A percentile compares a stretch with the other conserved stretches of the same genome.
These are phyloP conservation scores for Mortierella sp. DNA, from an alignment of 371 early-diverging fungal genomes.

Conservation along the genomic window DNA sequence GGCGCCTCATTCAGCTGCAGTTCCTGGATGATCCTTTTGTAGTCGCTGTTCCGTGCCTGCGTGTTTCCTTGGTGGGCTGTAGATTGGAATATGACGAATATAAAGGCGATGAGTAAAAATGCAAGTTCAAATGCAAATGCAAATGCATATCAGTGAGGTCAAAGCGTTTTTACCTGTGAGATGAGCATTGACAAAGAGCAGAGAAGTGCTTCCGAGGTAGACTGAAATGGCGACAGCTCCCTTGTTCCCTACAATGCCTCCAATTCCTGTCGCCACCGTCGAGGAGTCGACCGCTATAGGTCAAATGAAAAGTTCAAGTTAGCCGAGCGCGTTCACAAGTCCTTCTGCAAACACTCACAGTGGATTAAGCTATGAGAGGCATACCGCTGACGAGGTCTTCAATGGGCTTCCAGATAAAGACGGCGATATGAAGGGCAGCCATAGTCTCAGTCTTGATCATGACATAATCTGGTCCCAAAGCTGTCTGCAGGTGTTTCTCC, in stretches of 20 bases:
- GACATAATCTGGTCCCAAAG: constrained; percentile 67
- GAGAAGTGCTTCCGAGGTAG: constrained; percentile 66
- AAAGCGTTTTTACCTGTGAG: constrained; percentile 70
- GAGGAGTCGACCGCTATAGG: constrained; percentile 51
- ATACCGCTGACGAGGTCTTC: constrained; percentile 65
- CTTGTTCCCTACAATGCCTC: constrained; percentile 83
- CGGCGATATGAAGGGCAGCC: constrained; percentile 78
- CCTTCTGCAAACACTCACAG: not conserved
- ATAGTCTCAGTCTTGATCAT: constrained; percentile 73
- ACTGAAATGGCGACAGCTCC: constrained; percentile 84
- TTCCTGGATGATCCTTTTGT: constrained; percentile 53
- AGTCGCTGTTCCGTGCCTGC: constrained; percentile 48
- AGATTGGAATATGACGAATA: not conserved
- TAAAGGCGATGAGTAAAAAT: not conserved
- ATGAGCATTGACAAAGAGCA: constrained; percentile 84
- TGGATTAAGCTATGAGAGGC: not conserved
- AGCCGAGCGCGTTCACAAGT: not conserved
- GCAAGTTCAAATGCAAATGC: not conserved
- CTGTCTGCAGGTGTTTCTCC: constrained; percentile 67
- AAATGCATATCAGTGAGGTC: not conserved
- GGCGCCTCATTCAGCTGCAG: constrained; percentile 52
- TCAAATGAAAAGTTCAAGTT: not conserved
- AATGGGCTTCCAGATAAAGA: constrained; percentile 75
- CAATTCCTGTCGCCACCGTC: constrained; percentile 70
- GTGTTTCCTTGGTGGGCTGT: constrained; percentile 50